A percentile compares a stretch with the other conserved stretches of the same genome.
phyloP scores from a whole-genome alignment of 2,329 filamentous ascomycete genomes.

The Graphiopsis chlorocephala region DNA sequence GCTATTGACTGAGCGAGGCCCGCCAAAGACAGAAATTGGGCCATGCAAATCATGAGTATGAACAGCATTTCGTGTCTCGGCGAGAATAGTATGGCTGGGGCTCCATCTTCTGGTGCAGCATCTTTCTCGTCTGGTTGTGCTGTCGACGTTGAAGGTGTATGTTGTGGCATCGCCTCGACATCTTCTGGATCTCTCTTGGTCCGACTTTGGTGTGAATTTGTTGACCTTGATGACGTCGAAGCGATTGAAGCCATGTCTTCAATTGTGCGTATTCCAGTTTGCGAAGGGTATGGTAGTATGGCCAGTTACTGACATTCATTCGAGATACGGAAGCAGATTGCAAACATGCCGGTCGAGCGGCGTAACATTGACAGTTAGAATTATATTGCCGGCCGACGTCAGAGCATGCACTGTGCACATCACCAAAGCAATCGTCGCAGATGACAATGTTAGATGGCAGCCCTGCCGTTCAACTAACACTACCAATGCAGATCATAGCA shows the following conservation, averaged over 20 bases:
- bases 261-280: too few species aligned
- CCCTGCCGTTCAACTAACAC: too few species aligned
- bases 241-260: not conserved
- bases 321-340: too few species aligned
- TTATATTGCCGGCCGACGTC: too few species aligned
- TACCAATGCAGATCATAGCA: too few species aligned
- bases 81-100: not conserved
- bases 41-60: slow-evolving; percentile 26
- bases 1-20: slow-evolving; percentile 34
- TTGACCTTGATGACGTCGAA: not conserved
- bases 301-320: too few species aligned
- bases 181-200: not conserved
- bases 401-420: too few species aligned
- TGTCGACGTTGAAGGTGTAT: not conserved
- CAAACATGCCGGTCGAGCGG: too few species aligned
- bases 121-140: not conserved
- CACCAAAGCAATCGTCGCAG: too few species aligned
- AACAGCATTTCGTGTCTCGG: slow-evolving; percentile 24
- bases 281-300: too few species aligned
- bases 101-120: not conserved
- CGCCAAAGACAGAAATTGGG: slow-evolving; percentile 29
- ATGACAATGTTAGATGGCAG: too few species aligned
- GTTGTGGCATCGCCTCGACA: not conserved
- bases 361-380: too few species aligned
- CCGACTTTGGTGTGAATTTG: not conserved